phyloP scores from a whole-genome alignment of 768 basidiomycete genomes.

The Serendipita sp. region DNA sequence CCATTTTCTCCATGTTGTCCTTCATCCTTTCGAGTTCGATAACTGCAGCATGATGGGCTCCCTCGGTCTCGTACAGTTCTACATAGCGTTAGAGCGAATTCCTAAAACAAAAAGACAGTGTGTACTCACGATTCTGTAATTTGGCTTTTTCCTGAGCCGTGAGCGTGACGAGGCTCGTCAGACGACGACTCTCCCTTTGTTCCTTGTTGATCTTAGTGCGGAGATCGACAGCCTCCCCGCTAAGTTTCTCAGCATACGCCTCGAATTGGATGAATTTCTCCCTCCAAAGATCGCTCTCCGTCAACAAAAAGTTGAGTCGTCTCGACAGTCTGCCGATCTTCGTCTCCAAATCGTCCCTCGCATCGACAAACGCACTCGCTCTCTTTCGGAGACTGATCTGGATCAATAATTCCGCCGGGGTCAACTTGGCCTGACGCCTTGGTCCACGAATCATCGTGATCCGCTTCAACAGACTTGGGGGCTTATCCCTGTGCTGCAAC shows the following conservation, averaged over 20 bases:
- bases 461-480: slow-evolving; percentile 73
- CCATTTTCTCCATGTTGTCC: slow-evolving; percentile 73
- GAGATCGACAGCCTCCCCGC: slow-evolving; percentile 70
- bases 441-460: slow-evolving; percentile 60
- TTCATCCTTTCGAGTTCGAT: slow-evolving; percentile 73
- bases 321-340: slow-evolving; percentile 79
- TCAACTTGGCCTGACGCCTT: slow-evolving; percentile 56
- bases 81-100: neutral
- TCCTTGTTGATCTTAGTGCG: slow-evolving; percentile 81
- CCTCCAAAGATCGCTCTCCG: slow-evolving; percentile 77
- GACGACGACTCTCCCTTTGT: slow-evolving; percentile 70
- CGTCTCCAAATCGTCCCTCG: slow-evolving; percentile 82
- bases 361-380: slow-evolving; percentile 88
- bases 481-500: slow-evolving; percentile 76
- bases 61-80: slow-evolving; percentile 75
- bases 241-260: slow-evolving; percentile 82
- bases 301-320: slow-evolving; percentile 81
- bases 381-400: slow-evolving; percentile 82
- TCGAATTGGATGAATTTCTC: slow-evolving; percentile 92
- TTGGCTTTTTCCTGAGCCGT: slow-evolving; percentile 66
- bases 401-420: slow-evolving; percentile 66
- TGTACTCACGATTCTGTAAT: slow-evolving; percentile 54
- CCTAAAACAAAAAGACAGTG: slow-evolving; percentile 6
- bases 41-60: slow-evolving; percentile 62
- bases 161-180: slow-evolving; percentile 62